Conservation (phyloP, 2,329 filamentous ascomycete species). For the Dactylellina drechsleri region DNA sequence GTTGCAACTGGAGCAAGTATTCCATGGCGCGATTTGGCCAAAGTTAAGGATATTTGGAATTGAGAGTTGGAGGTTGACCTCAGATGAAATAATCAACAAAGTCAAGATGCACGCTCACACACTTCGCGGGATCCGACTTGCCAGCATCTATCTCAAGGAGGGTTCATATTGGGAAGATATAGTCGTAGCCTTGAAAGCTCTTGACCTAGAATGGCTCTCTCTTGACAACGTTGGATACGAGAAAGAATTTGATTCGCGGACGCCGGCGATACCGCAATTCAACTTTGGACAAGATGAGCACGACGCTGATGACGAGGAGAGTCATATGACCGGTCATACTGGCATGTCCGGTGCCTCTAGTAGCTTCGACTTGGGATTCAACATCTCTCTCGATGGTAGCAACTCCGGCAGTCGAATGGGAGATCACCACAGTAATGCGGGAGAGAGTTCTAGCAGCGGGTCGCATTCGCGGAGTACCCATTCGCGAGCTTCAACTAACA, state of each 20-base stretch:
- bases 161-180: conserved; percentile 72
- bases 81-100: conserved; percentile 70
- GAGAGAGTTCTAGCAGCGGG: conserved; percentile 41
- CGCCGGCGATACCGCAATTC: conserved; percentile 55
- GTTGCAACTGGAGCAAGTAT: conserved; percentile 70
- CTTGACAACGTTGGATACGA: conserved; percentile 61
- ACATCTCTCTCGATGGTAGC: conserved; percentile 51
- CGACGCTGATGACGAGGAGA: conserved; percentile 56
- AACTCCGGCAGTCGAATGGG: conserved; percentile 42
- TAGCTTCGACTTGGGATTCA: conserved; percentile 50
- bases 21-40: conserved; percentile 72
- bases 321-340: conserved; percentile 38
- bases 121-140: conserved; percentile 70
- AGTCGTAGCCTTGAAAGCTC: conserved; percentile 68
- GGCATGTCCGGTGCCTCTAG: conserved; percentile 49
- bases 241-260: conserved; percentile 56
- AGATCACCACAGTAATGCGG: conserved; percentile 42
- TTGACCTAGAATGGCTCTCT: conserved; percentile 70
- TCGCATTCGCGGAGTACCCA: conserved; percentile 47
- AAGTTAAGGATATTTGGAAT: conserved; percentile 73
- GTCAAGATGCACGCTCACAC: conserved; percentile 68
- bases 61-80: conserved; percentile 71
- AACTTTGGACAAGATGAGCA: conserved; percentile 55
- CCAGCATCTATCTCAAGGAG: conserved; percentile 71
- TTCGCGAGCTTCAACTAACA: conserved; percentile 36